Evolutionary conservation across 176 grass and related monocot species (phyloP), one percentile per base, ranked within the genome.

Genomic region (Juncus inflexus): DNA sequence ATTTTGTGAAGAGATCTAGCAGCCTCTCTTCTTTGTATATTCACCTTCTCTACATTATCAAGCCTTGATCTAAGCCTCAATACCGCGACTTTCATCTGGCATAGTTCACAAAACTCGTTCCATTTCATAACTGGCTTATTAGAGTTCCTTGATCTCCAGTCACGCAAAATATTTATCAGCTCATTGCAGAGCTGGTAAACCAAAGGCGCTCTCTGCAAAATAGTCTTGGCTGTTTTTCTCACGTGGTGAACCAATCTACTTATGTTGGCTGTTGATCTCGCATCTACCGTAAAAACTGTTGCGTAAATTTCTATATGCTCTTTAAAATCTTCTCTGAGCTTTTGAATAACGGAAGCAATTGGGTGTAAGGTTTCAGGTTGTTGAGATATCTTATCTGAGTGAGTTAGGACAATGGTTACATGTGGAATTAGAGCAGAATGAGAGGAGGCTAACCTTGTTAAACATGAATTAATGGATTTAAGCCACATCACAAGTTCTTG

Each of bases 161-260:
- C 77, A 76, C 80, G 62, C 67, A 97, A 60, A 73, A 81, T 15
- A 72, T 79, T 82, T 61, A 86, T 45, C 52, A 97, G 70, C 49
- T 89, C 80, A 77, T 89, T 89, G 75, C 94, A 97, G 72, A 91
- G 66, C 74, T 86, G 74, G 64, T 91, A 91, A 78, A 89, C 67
- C 77, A 60, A 86, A 79, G 85, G 87, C 62, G 58, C 67, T 77
- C 73, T 77, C 69, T 97, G 87, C 47, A 86, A 60, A 58, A 97
- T 83, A 42, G 87, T 97, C 79, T 84, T 91, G n/a, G 64, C 63
- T 58, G 68, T 86, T 58, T 75, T 82, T 1, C 85, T 38, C 73
- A 97, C 36, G 65, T 91, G 85, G 36, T 78, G 87, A 60, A 72
- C 72, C 10, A 97, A 75, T 78, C 72, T 97, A 50, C 82, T 97